Conservation (phyloP, 2,329 filamentous ascomycete species). For the Fusarium bactridioides region DNA sequence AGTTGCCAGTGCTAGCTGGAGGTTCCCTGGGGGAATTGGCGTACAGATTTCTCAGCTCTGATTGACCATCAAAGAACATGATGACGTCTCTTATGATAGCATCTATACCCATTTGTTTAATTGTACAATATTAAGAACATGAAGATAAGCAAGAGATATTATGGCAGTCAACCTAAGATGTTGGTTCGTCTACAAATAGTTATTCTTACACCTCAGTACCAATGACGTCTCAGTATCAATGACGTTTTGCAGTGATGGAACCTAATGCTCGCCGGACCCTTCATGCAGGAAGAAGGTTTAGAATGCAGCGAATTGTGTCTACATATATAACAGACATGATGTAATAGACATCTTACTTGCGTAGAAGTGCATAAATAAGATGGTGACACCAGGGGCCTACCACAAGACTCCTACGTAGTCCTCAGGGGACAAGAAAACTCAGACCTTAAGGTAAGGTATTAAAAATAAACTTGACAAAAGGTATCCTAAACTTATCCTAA, state of each 20-base stretch:
- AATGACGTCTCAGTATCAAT: background rate
- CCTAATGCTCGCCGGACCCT: background rate
- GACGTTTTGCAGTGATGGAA: background rate
- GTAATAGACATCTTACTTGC: background rate
- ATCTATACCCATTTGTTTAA: conserved; percentile 37
- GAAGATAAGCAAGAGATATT: background rate
- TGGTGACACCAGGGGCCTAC: background rate
- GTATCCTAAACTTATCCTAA: no score
- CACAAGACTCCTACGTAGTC: background rate
- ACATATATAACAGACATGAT: background rate
- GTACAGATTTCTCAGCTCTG: conserved; percentile 15
- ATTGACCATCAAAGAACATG: conserved; percentile 24
- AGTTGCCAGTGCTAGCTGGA: background rate
- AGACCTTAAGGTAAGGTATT: no score
- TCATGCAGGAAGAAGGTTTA: background rate
- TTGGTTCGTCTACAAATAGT: background rate
- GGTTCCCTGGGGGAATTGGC: conserved; percentile 4
- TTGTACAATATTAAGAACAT: conserved; percentile 10
- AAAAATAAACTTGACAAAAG: no score
- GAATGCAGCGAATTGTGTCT: background rate
- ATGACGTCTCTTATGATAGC: conserved; percentile 31
- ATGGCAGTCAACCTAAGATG: background rate
- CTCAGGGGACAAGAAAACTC: no score
- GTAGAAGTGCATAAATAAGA: background rate
- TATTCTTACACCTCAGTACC: background rate